phyloP scores from a whole-genome alignment of 768 basidiomycete genomes.

The Termitomyces sp. region DNA sequence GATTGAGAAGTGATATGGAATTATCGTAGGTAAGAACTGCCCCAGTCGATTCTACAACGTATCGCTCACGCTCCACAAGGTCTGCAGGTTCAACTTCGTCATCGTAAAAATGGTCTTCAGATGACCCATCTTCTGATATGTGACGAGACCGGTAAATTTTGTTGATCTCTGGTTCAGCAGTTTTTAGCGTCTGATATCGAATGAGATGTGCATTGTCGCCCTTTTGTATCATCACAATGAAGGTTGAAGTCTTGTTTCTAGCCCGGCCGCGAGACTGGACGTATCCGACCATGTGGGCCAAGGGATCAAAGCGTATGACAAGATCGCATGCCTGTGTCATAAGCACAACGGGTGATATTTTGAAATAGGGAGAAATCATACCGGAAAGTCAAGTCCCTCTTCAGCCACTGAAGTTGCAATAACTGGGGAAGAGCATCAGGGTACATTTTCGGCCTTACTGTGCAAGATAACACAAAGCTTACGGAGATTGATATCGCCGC shows the following conservation, averaged over 20 bases:
- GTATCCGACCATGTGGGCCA: slow-evolving; percentile 83
- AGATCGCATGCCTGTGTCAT: slow-evolving; percentile 74
- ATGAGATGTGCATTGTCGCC: slow-evolving; percentile 51
- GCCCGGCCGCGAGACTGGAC: slow-evolving; percentile 89
- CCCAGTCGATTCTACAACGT: slow-evolving; percentile 66
- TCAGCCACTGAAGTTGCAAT: slow-evolving; percentile 88
- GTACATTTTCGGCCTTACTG: background rate
- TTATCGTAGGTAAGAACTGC: slow-evolving; percentile 81
- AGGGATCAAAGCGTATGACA: slow-evolving; percentile 80
- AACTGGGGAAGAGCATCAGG: slow-evolving; percentile 35
- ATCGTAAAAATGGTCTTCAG: slow-evolving; percentile 37
- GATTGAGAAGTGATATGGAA: slow-evolving; percentile 65
- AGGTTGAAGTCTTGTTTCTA: slow-evolving; percentile 70
- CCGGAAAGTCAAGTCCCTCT: slow-evolving; percentile 89
- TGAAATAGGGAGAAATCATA: slow-evolving; percentile 20
- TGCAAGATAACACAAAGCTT: slow-evolving; percentile 25
- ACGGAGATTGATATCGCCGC: slow-evolving; percentile 67
- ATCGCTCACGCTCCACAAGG: slow-evolving; percentile 66
- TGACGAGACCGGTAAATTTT: slow-evolving; percentile 57
- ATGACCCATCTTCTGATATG: slow-evolving; percentile 35
- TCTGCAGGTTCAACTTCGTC: slow-evolving; percentile 48
- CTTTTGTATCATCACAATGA: slow-evolving; percentile 76
- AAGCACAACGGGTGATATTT: slow-evolving; percentile 3
- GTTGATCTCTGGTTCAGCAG: slow-evolving; percentile 64
- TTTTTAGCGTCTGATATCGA: slow-evolving; percentile 55